phyloP scores from a whole-genome alignment of 352 stramenopile species.

The Globisporangium uncinulatum region DNA sequence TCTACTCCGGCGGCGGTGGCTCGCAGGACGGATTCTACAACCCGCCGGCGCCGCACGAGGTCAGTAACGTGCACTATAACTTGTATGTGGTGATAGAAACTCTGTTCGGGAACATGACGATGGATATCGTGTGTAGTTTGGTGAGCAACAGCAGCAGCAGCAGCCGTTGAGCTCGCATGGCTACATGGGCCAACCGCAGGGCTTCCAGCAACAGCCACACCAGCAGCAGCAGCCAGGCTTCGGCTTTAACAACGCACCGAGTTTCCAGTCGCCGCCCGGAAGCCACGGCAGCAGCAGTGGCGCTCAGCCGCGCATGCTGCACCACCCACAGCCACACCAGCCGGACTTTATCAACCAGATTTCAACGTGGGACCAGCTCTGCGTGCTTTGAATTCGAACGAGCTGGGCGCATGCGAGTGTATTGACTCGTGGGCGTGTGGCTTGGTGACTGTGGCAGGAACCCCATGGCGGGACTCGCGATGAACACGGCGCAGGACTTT shows the following conservation, averaged over 20 bases:
- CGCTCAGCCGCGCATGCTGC: conserved; percentile 12
- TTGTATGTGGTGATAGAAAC: neutral
- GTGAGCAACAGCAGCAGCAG: conserved; percentile 16
- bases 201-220: conserved; percentile 22
- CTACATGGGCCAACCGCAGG: conserved; percentile 20
- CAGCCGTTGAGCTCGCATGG: conserved; percentile 15
- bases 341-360: conserved; percentile 78
- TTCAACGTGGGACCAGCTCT: conserved; percentile 26
- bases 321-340: conserved; percentile 26
- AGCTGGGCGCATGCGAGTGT: neutral
- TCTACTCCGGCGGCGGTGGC: conserved; percentile 10
- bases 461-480: conserved; percentile 77
- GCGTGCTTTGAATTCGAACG: too few relatives aligned
- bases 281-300: conserved; percentile 6
- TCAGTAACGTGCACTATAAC: conserved; percentile 2
- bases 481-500: conserved; percentile 83
- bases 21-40: conserved; percentile 29
- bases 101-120: neutral
- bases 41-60: conserved; percentile 30
- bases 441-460: conserved; percentile 35
- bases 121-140: conserved; percentile 18
- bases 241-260: conserved; percentile 7
- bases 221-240: conserved; percentile 20
- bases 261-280: conserved; percentile 15
- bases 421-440: neutral